Percentiles rank a stretch among this genome's conserved stretches.
Conservation (phyloP, 768 basidiomycete genomes). For the Lentinula detonsa region DNA sequence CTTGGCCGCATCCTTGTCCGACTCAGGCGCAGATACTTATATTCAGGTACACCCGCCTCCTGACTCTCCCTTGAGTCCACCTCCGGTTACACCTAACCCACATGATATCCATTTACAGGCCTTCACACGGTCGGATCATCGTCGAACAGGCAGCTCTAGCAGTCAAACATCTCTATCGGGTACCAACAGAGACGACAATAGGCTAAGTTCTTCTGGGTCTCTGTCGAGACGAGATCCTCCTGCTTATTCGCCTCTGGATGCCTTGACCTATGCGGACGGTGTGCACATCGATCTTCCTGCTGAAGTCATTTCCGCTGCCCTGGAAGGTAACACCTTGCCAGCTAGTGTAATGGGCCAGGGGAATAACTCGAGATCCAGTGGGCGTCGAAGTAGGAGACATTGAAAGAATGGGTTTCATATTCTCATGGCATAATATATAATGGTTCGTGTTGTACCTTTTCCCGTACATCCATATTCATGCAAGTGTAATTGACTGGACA, state of each 20-base stretch:
- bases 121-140: slow-evolving; percentile 35
- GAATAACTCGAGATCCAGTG: slow-evolving; percentile 40
- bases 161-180: slow-evolving; percentile 17
- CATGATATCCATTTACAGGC: slow-evolving; percentile 80
- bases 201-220: slow-evolving; percentile 21
- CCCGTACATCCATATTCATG: neutral
- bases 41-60: slow-evolving; percentile 73
- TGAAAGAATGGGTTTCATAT: slow-evolving; percentile 15
- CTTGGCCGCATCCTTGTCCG: slow-evolving; percentile 51
- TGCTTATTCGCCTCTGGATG: slow-evolving; percentile 84
- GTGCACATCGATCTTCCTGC: slow-evolving; percentile 93
- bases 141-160: slow-evolving; percentile 28
- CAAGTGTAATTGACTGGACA: neutral
- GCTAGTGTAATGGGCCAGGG: slow-evolving; percentile 48
- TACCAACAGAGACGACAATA: slow-evolving; percentile 16
- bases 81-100: slow-evolving; percentile 81
- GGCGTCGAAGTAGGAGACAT: slow-evolving; percentile 54
- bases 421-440: neutral
- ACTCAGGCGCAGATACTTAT: slow-evolving; percentile 60
- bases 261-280: slow-evolving; percentile 78
- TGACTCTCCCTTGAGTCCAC: slow-evolving; percentile 72
- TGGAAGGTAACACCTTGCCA: slow-evolving; percentile 72
- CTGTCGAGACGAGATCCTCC: slow-evolving; percentile 66
- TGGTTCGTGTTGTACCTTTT: neutral
- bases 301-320: slow-evolving; percentile 83